These are phyloP conservation scores for Tilletia indica DNA, from an alignment of 1,284 basidiomycete species.

Conservation along the genomic window DNA sequence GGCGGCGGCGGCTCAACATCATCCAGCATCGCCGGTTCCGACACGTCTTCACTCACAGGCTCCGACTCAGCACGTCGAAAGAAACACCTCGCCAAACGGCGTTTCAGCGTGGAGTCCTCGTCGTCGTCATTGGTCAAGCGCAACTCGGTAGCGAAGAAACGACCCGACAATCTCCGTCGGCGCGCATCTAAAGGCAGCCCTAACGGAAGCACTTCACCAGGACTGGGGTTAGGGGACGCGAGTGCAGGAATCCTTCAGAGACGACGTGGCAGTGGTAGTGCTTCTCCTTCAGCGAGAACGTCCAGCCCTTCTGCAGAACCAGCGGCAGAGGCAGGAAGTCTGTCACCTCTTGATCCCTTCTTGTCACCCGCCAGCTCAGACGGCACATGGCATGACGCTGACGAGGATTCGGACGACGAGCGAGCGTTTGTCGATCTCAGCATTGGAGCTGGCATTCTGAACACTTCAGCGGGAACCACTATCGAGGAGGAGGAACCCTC, in stretches of 20 bases:
- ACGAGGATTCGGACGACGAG: background rate
- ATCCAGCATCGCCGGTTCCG: slow-evolving; percentile 12
- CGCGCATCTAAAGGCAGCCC: background rate
- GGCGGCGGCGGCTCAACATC: background rate
- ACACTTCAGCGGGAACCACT: background rate
- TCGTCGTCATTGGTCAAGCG: background rate
- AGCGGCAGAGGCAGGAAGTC: background rate
- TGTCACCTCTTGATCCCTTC: no score
- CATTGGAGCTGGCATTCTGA: background rate
- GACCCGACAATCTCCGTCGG: background rate
- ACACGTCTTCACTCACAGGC: background rate
- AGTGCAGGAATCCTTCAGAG: background rate
- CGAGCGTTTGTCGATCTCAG: background rate
- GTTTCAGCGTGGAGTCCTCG: background rate
- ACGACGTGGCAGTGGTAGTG: background rate
- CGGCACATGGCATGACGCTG: slow-evolving; percentile 14
- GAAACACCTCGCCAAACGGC: background rate
- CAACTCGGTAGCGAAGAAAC: slow-evolving; percentile 1
- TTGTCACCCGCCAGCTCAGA: background rate
- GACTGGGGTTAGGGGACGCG: background rate
- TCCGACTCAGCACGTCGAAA: background rate
- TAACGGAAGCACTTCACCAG: background rate
- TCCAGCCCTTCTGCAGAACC: background rate
- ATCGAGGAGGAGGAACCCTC: background rate
- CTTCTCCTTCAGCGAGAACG: background rate